Evolutionary conservation across 257 asterid species (phyloP).

Genomic region (Nicotiana noctiflora): DNA sequence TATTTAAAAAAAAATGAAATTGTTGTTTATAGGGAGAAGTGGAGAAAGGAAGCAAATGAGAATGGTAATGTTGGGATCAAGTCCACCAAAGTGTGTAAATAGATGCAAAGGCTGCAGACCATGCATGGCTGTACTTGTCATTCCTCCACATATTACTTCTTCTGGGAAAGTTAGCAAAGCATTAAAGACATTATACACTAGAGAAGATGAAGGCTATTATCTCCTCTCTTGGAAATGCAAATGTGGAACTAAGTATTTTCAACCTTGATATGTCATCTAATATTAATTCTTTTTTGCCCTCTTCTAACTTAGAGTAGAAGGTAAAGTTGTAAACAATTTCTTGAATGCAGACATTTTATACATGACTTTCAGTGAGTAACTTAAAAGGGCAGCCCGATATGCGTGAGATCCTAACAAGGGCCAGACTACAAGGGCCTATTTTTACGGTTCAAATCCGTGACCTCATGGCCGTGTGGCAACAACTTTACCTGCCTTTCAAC

Average conservation of each 20-base stretch:
- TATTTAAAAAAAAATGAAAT: not conserved
- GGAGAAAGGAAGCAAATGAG: constrained; percentile 28
- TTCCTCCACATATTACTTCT: constrained; percentile 35
- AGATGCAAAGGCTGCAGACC: constrained; percentile 66
- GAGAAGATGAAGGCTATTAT: constrained; percentile 57
- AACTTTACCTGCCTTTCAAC: no score
- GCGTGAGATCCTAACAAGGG: no score
- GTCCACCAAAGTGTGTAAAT: constrained; percentile 66
- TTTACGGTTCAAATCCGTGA: no score
- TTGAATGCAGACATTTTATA: not conserved
- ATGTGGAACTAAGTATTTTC: constrained; percentile 55
- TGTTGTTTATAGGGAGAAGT: constrained; percentile 14
- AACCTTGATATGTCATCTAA: constrained; percentile 23
- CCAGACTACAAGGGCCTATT: no score
- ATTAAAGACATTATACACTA: constrained; percentile 14
- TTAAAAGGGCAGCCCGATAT: no score
- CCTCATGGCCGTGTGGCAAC: no score
- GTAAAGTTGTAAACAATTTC: not conserved
- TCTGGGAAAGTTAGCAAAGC: not conserved
- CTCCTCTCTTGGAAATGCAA: constrained; percentile 76
- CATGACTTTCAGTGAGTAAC: no score
- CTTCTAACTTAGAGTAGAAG: not conserved
- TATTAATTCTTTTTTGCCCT: not conserved
- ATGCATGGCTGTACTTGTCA: constrained; percentile 55
- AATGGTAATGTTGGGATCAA: constrained; percentile 55